Evolutionary conservation across 148 eudicot species (phyloP), one percentile per base, ranked within the genome.

Genomic region (Linanthus parryae): DNA sequence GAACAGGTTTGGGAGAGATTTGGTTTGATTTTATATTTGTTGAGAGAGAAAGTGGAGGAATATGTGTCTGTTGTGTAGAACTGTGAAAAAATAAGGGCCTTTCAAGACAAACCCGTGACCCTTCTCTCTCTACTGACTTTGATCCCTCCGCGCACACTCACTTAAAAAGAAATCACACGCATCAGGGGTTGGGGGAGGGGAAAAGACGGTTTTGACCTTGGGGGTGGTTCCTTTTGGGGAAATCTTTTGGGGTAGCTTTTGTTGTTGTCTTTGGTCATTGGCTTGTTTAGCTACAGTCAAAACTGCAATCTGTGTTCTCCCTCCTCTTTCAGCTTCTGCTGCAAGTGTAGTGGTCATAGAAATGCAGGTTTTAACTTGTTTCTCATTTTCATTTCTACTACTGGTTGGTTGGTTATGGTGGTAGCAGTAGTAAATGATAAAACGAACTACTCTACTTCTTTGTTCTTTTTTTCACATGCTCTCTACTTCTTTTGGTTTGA

Each of bases 71-170:
- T 14, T 20, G 3, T 22, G 30, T 24, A 8, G 3, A 17, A 29
- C 24, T 38, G 42, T 5, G 25, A 65, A 71, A 75, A 70, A 71
- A 73, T 68, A 70, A 75, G 83, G 73, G 81, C 64, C 57, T 80
- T 87, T 78, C 85, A 83, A 83, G 81, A 72, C 72, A 60, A 71
- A 75, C 96, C 96, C 96, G 96, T 87, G 96, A 87, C 96, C 54
- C 35, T 57, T 61, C 29, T 45, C 34, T 53, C 46, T 41, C 29
- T 44, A 41, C 44, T 34, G 41, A 30, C 36, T 33, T 49, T 50
- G 63, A 60, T 37, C 38, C n/a, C n/a, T n/a, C 53, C 60, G 56
- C 67, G 80, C 61, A 36, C 66, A 58, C 57, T 52, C 64, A 52
- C 64, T 58, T 34, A 47, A 52, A 54, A n/a, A n/a, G n/a, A 49